Evolutionary conservation across 768 basidiomycete species (phyloP).

Genomic region (Tylopilus balloui): DNA sequence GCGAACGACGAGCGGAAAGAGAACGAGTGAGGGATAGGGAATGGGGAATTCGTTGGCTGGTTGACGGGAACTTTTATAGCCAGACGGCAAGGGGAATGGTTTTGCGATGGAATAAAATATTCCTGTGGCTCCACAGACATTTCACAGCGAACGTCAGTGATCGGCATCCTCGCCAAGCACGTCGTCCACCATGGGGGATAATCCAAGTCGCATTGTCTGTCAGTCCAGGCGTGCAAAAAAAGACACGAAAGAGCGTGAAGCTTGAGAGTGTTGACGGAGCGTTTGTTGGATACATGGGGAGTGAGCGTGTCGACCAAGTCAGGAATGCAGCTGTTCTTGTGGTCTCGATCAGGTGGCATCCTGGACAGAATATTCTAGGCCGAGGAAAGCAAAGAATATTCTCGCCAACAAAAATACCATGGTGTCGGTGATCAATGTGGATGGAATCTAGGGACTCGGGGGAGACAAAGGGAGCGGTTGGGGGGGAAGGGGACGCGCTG

Average conservation of each 20-base stretch:
- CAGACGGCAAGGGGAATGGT: conserved; percentile 5
- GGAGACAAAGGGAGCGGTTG: no score
- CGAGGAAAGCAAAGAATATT: no score
- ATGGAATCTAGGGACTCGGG: no score
- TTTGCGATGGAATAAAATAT: neutral
- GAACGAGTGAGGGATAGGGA: neutral
- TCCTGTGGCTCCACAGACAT: conserved; percentile 3
- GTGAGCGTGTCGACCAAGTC: neutral
- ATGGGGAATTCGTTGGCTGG: neutral
- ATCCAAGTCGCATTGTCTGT: neutral
- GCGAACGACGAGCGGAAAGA: neutral
- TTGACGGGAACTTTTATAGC: conserved; percentile 13
- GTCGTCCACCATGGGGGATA: neutral
- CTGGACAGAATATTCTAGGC: neutral
- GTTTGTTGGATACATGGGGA: neutral
- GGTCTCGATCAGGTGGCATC: conserved; percentile 1
- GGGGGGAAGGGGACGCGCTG: neutral
- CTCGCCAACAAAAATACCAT: no score
- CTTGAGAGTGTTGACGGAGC: neutral
- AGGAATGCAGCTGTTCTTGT: neutral
- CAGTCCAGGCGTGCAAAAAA: neutral
- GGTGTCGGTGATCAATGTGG: no score
- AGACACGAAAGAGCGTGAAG: neutral
- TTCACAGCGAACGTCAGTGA: conserved; percentile 2
- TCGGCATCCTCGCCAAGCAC: neutral